Base-by-base conservation (phyloP, 75 land plant species). In the Pinus taeda region DNA sequence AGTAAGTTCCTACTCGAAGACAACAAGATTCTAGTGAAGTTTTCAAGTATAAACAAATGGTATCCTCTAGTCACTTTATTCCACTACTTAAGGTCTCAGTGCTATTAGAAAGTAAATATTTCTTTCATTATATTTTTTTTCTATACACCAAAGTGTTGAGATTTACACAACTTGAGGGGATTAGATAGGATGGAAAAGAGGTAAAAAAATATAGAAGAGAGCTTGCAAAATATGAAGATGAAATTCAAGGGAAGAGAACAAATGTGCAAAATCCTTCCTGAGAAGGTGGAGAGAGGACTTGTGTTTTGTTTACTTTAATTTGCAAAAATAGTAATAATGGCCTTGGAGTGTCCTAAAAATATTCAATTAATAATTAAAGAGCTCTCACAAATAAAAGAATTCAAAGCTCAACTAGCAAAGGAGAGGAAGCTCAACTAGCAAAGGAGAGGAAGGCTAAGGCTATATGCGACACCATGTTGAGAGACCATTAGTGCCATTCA, bases 171-270 rank as follows among this genome's bases (percentile, higher is more conserved):
- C 86, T 85, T 21, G 95, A 93, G 79, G 88, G 85, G 76, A 61
- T 84, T 9, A 90, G 84, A 80, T 92, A 95, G 63, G 96, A 95
- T 58, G 93, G 85, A 77, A 89, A 88, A 78, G 96, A 93, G 77
- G 75, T 60, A 11, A 82, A n/a, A n/a, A n/a, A n/a, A n/a, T n/a
- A n/a, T n/a, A n/a, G n/a, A n/a, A n/a, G n/a, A n/a, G n/a, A n/a
- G n/a, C n/a, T n/a, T n/a, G n/a, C n/a, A n/a, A n/a, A n/a, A n/a
- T n/a, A n/a, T n/a, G n/a, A n/a, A n/a, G n/a, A n/a, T n/a, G n/a
- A n/a, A n/a, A n/a, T n/a, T n/a, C n/a, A n/a, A n/a, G n/a, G n/a
- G n/a, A n/a, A n/a, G n/a, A n/a, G n/a, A n/a, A n/a, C n/a, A n/a
- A n/a, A n/a, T n/a, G n/a, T n/a, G n/a, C n/a, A n/a, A n/a, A n/a